Conservation (phyloP, 805 yeast species). For the Millerozyma acaciae region DNA sequence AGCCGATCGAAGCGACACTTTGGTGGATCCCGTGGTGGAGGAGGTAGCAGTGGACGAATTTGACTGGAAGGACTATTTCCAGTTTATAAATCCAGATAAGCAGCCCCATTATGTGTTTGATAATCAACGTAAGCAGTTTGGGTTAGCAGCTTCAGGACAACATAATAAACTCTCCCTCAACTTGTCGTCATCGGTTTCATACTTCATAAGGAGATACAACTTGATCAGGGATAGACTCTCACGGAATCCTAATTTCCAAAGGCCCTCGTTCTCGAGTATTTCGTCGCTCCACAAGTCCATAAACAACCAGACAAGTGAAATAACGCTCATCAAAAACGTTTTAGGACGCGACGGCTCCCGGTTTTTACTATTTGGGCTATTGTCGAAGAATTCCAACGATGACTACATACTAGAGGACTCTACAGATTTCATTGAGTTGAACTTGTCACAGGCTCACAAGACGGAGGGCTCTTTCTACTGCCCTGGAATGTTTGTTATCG, state of each 20-base stretch:
- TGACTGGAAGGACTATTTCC: slow-evolving; percentile 73
- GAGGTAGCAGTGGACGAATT: slow-evolving; percentile 26
- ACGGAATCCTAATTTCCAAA: slow-evolving; percentile 73
- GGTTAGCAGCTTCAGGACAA: slow-evolving; percentile 19
- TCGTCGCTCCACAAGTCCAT: slow-evolving; percentile 37
- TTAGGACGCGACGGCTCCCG: slow-evolving; percentile 78
- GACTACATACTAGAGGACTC: slow-evolving; percentile 78
- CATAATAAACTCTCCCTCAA: slow-evolving; percentile 11
- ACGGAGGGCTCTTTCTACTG: slow-evolving; percentile 63
- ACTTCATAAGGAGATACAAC: slow-evolving; percentile 54
- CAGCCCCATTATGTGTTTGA: slow-evolving; percentile 69
- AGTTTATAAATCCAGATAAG: slow-evolving; percentile 55
- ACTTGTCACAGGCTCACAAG: slow-evolving; percentile 57
- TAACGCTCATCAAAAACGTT: slow-evolving; percentile 78
- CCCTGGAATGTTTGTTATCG: slow-evolving; percentile 72
- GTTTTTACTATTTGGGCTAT: slow-evolving; percentile 75
- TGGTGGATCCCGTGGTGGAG: slow-evolving; percentile 12
- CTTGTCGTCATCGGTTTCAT: slow-evolving; percentile 25
- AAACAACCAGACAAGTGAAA: slow-evolving; percentile 20
- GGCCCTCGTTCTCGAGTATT: slow-evolving; percentile 39
- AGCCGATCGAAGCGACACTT: slow-evolving; percentile 23
- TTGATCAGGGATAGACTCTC: slow-evolving; percentile 66
- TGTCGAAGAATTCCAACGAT: slow-evolving; percentile 61
- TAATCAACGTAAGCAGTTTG: slow-evolving; percentile 57
- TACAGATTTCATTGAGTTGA: slow-evolving; percentile 68